Evolutionary conservation across 1,139 yeast species (phyloP), one percentile per base, ranked within the genome.

Genomic region (Saccharomyces hybrid): DNA sequence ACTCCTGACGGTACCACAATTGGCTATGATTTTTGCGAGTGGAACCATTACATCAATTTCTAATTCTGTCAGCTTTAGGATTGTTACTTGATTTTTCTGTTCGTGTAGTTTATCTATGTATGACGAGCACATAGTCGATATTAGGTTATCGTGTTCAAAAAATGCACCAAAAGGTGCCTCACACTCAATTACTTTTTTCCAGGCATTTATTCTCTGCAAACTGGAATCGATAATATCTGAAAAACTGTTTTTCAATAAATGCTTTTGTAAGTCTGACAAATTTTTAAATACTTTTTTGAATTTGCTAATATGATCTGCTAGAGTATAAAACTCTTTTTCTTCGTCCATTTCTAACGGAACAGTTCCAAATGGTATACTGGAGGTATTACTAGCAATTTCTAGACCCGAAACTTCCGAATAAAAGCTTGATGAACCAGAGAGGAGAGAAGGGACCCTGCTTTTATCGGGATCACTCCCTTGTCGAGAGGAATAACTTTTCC

Each of bases 1-100:
- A 2, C 51, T 47, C 52, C 60, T 61, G 0, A 69, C 65, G 4
- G 57, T 50, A 1, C 60, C 54, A 52, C 71, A 68, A 16, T 56
- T 52, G 14, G 63, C 63, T 16, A 68, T 31, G 1, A 67, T 49
- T 32, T 56, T 27, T 3, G 60, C 60, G 6, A 71, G 50, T 3
- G 73, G 72, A 13, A 58, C 60, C 28, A 70, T 47, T 1, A 72
- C 62, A 11, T 60, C 58, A 11, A 57, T 58, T 49, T 67, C 62
- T 7, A 71, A 52, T 11, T 67, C 65, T 2, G 57, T 53, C 2
- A 64, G 52, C 20, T 67, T 58, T 32, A 69, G 50, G 9, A 64
- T 58, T 5, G 70, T 67, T 6, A 64, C 59, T 49, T 64, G 61
- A 41, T 66, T 67, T 31, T 65, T 61, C 48, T 61, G 64, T 27